Base-by-base conservation (phyloP, 1,139 yeast genomes). In the Yamadazyma diddensiae region DNA sequence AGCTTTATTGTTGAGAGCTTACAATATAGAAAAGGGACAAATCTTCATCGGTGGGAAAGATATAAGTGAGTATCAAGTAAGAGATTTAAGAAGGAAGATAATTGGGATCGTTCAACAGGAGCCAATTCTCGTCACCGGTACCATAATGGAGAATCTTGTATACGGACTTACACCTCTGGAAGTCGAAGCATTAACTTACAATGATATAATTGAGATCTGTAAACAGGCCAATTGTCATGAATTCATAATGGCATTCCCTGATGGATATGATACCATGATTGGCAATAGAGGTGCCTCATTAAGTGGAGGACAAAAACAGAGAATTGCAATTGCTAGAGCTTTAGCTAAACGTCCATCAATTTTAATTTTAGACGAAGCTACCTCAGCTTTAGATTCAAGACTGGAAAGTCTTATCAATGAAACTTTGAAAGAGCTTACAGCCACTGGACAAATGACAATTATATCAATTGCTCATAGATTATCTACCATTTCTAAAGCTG, bases 401-500 rank as follows among this genome's bases (percentile, higher is more conserved):
- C 78, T 82, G 54, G 94, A 84, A 51, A 69, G 71, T 39, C 65
- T 77, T 15, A 77, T 84, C 37, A 83, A 82, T 32, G 78, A 75
- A 38, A 73, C 82, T 0, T 57, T 79, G 38, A 57, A 73, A 39
- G 70, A 75, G 39, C 74, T 82, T 33, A 64, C 71, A 1, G 45
- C 57, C 3, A 61, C 65, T 15, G 77, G 82, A 26, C 85, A 84
- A 20, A 70, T 85, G 61, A 87, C 96, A 1, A 88, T 94, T 1
- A 82, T 88, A 21, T 87, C 94, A 24, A 85, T 90, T 52, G 97
- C 97, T 1, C 97, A 88, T 58, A 70, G 97, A 48, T 73, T 90
- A 34, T 85, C 92, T 12, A 83, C 96, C 8, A 85, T 85, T 29
- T 62, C 73, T 14, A 69, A 68, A 39, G 66, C 73, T 1, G 73